Conservation (phyloP, 331 rosid species). For the Telfairia occidentalis region DNA sequence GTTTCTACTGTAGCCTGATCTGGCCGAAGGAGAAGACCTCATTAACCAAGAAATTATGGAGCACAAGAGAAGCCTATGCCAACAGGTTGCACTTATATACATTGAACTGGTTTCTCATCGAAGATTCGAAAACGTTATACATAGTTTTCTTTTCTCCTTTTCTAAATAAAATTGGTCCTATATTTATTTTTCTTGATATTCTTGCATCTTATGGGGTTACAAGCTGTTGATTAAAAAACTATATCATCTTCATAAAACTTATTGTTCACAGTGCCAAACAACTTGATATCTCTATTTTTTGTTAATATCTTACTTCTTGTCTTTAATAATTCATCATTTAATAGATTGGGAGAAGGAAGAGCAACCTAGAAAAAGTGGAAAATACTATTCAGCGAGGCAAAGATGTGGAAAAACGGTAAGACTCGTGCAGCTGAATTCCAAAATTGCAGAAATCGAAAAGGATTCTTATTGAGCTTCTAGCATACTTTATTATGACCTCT, state of each 20-base stretch:
- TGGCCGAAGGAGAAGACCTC: slow-evolving; percentile 65
- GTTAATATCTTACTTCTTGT: slow-evolving; percentile 6
- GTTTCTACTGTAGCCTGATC: slow-evolving; percentile 59
- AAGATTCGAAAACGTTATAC: no score
- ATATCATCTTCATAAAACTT: background rate
- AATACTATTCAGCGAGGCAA: slow-evolving; percentile 43
- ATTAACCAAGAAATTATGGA: slow-evolving; percentile 55
- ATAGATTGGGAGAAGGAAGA: slow-evolving; percentile 60
- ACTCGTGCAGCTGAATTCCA: background rate
- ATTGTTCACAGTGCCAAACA: background rate
- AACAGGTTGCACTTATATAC: slow-evolving; percentile 45
- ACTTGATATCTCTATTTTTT: slow-evolving; percentile 12
- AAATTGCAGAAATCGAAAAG: background rate
- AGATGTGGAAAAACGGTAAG: slow-evolving; percentile 51
- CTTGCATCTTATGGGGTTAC: background rate
- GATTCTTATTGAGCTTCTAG: background rate
- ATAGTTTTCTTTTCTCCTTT: background rate
- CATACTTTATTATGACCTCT: background rate
- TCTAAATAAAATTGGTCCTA: background rate
- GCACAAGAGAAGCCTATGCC: slow-evolving; percentile 48
- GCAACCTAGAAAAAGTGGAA: slow-evolving; percentile 46
- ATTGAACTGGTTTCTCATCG: background rate
- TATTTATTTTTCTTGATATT: background rate
- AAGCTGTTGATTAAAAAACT: background rate
- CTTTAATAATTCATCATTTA: slow-evolving; percentile 18